These are phyloP conservation scores for Hygrophoropsis aurantiaca DNA, from an alignment of 768 basidiomycete species.

Conservation along the genomic window DNA sequence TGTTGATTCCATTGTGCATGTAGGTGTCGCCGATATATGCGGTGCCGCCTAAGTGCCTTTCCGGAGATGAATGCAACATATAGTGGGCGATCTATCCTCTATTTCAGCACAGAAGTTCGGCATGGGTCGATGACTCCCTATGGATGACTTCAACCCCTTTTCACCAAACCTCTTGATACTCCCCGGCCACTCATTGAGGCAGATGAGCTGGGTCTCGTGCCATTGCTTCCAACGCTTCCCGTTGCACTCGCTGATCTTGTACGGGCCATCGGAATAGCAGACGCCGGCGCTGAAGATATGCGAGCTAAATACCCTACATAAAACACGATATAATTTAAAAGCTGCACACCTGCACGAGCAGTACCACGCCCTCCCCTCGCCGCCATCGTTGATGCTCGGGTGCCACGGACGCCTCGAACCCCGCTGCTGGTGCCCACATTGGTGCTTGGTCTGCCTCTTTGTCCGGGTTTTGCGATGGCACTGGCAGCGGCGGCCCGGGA, in stretches of 20 bases:
- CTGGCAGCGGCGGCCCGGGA: conserved; percentile 43
- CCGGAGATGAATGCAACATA: too few relatives aligned
- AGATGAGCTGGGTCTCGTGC: conserved; percentile 20
- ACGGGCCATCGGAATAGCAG: conserved; percentile 13
- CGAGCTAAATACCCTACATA: conserved; percentile 9
- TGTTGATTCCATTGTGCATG: too few relatives aligned
- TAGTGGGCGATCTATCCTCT: too few relatives aligned
- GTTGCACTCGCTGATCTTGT: conserved; percentile 25
- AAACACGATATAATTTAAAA: background rate
- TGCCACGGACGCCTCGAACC: conserved; percentile 72
- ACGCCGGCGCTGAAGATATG: conserved; percentile 14
- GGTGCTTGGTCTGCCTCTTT: conserved; percentile 43
- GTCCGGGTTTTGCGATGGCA: conserved; percentile 16
- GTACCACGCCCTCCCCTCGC: conserved; percentile 45
- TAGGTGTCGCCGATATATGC: too few relatives aligned
- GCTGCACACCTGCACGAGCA: conserved; percentile 37
- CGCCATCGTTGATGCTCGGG: conserved; percentile 49
- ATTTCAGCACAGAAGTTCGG: too few relatives aligned
- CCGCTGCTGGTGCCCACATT: conserved; percentile 46
- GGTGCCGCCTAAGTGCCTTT: too few relatives aligned
- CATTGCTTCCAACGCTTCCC: conserved; percentile 16
- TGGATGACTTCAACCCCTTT: too few relatives aligned
- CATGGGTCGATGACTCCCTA: too few relatives aligned
- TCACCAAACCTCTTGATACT: too few relatives aligned
- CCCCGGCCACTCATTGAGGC: background rate